Evolutionary conservation across 495 filamentous ascomycete species (phyloP).

Genomic region (Penicillium maclennaniae): DNA sequence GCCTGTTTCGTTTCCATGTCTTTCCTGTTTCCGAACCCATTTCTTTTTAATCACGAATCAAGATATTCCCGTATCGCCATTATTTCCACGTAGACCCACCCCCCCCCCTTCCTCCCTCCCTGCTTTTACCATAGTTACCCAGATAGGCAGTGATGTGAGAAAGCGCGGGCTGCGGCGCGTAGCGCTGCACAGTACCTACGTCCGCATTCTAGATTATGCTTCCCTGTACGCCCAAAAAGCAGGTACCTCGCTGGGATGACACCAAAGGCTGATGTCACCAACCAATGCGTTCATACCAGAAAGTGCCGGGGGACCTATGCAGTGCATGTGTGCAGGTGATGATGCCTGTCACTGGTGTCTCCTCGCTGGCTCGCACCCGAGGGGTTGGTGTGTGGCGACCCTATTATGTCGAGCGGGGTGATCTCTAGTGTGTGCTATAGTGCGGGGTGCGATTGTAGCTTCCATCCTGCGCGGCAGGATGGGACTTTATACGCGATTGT

Average conservation of each 20-base stretch:
- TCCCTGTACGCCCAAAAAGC: neutral
- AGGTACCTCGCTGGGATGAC: neutral
- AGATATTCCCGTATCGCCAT: neutral
- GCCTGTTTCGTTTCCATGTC: neutral
- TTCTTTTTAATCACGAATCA: too few species aligned
- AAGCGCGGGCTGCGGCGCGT: constrained; percentile 1
- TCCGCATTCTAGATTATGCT: neutral
- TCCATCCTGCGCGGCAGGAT: neutral
- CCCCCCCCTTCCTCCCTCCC: too few species aligned
- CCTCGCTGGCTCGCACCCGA: neutral
- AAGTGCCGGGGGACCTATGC: constrained; percentile 1
- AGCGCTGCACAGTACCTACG: constrained; percentile 3
- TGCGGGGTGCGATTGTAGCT: neutral
- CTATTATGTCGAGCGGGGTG: neutral
- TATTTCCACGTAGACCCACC: constrained; percentile 13
- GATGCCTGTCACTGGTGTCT: constrained; percentile 4
- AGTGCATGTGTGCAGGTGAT: constrained; percentile 14
- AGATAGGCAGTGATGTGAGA: constrained; percentile 6
- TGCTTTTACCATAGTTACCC: neutral
- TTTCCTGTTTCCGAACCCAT: neutral
- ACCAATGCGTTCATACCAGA: neutral
- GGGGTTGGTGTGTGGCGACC: neutral
- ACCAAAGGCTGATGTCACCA: constrained; percentile 18
- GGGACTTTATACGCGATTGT: neutral
- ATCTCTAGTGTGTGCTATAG: neutral